Conservation (phyloP, 2,329 filamentous ascomycete species). For the Alternaria sp. region DNA sequence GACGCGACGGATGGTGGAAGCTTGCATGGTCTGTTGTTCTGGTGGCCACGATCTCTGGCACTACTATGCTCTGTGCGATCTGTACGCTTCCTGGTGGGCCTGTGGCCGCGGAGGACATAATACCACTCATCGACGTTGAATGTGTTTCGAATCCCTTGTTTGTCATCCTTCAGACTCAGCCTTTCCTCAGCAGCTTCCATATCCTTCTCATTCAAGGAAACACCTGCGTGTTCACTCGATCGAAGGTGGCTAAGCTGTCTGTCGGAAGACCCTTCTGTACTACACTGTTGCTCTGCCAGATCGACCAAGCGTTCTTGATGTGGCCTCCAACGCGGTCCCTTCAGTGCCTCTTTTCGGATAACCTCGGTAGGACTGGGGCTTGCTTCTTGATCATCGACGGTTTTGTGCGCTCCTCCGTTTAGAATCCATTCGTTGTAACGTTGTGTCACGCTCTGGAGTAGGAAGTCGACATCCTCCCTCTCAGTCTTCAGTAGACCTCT, state of each 20-base stretch:
- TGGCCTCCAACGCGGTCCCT: neutral
- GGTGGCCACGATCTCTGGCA: neutral
- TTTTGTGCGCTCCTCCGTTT: neutral
- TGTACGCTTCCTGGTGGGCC: neutral
- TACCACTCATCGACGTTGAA: neutral
- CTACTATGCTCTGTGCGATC: neutral
- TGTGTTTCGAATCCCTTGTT: neutral
- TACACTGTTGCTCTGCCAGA: neutral
- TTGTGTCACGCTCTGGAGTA: conserved; percentile 2
- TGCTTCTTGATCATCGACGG: neutral
- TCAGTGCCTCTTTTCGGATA: neutral
- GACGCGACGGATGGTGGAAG: neutral
- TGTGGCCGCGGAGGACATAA: neutral
- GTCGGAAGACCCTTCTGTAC: neutral
- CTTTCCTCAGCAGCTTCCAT: neutral
- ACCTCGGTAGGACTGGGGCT: neutral
- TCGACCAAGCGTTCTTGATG: neutral
- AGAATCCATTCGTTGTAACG: neutral
- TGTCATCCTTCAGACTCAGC: neutral
- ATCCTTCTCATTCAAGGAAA: neutral
- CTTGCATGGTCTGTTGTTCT: neutral
- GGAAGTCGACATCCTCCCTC: conserved; percentile 10
- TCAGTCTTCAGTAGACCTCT: conserved; percentile 9
- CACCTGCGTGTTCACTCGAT: neutral
- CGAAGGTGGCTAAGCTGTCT: neutral